Base-by-base conservation (phyloP, 2,329 filamentous ascomycete species). In the Penicillium sp. region DNA sequence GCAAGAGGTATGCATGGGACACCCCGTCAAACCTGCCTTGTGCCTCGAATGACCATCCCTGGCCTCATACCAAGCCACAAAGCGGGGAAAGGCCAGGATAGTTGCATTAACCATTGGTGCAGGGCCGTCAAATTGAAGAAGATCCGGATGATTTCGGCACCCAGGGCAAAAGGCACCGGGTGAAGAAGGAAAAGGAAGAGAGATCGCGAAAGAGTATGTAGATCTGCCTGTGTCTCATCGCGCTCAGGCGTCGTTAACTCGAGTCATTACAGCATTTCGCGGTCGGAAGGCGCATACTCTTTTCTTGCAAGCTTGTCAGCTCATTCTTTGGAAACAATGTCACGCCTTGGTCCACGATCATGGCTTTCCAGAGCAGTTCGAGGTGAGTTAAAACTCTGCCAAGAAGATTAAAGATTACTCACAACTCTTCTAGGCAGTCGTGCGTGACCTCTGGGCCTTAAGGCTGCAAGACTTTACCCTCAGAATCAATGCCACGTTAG, bases 391-490 rank as follows among this genome's bases (percentile, higher is more conserved):
- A n/a, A 11, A 25, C 14, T 39, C 1, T 20, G 17, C 37, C 28
- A 4, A 41, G 31, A 14, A 34, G n/a, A 8, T 22, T 22, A 6
- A 17, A 20, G 28, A n/a, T 48, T 45, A 31, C 28, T 58, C 37
- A 57, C 6, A 31, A n/a, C 31, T 31, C 47, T 42, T 35, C 38
- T 60, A 83, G 79, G 68, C 80, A 7, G 82, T 96, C 10, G 87
- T 96, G 5, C 86, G 88, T 59, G 92, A 96, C 72, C 83, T 99
- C 14, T 99, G 95, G 94, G 83, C 88, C 54, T 78, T 97, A 53
- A 86, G 91, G 54, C 80, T 92, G 39, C 82, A 85, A 51, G 83
- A 81, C 49, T 78, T 91, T 37, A 78, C 78, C 50, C 73, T 75
- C 61, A 81, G 73, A 59, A 76, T 78, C 55, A 76, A 71, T 67